A percentile compares a stretch with the other conserved stretches of the same genome.
Evolutionary conservation across 768 basidiomycete genomes (phyloP).

Genomic region (Lactarius tabidus): DNA sequence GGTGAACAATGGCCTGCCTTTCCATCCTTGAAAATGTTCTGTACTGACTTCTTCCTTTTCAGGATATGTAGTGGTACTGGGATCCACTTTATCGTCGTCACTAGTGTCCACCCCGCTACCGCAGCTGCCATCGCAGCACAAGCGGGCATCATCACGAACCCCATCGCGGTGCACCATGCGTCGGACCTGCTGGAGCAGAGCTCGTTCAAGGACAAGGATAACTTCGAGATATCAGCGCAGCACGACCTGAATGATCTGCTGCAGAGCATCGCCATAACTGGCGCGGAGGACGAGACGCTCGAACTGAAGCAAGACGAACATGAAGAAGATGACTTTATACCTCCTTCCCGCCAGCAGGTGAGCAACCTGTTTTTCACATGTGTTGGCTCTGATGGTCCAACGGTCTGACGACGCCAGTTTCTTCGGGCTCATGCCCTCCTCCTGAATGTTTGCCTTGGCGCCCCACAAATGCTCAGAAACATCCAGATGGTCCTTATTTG

Average conservation of each 20-base stretch:
- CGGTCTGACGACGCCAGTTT: conserved; percentile 41
- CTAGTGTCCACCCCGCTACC: conserved; percentile 55
- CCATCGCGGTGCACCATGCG: conserved; percentile 35
- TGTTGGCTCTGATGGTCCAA: neutral
- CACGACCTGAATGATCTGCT: neutral
- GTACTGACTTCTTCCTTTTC: too few species aligned
- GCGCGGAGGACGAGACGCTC: conserved; percentile 31
- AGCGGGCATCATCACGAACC: conserved; percentile 50
- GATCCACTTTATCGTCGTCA: conserved; percentile 61
- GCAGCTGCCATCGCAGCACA: conserved; percentile 60
- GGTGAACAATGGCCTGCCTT: conserved; percentile 2
- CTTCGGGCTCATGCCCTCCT: conserved; percentile 61
- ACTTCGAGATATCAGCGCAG: conserved; percentile 22
- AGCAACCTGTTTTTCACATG: conserved; percentile 23
- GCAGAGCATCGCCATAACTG: conserved; percentile 45
- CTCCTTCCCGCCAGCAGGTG: conserved; percentile 48
- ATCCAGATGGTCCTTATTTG: conserved; percentile 51
- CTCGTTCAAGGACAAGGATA: conserved; percentile 33
- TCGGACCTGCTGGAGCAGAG: conserved; percentile 36
- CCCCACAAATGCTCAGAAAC: conserved; percentile 41
- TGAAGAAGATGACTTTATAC: conserved; percentile 52
- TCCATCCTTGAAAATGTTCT: too few species aligned
- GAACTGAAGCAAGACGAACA: conserved; percentile 32
- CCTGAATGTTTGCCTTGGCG: conserved; percentile 43
- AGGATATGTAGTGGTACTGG: conserved; percentile 49